Evolutionary conservation across 2,329 filamentous ascomycete species (phyloP).

Genomic region (Xylariaceae sp.): DNA sequence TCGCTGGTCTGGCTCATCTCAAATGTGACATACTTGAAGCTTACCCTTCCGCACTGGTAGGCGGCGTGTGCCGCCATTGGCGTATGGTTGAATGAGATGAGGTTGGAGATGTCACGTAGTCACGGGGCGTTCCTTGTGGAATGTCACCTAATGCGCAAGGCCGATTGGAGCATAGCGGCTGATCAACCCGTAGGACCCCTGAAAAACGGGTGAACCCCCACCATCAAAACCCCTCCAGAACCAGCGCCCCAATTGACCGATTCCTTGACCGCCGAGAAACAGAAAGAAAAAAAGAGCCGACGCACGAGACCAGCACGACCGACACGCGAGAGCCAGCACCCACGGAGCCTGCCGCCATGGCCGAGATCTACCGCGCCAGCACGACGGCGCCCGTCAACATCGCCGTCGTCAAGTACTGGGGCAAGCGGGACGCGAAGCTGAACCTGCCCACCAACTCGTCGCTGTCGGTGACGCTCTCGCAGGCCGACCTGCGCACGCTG

Average conservation of each 20-base stretch:
- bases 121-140: too few species aligned
- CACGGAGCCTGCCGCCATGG: constrained; percentile 29
- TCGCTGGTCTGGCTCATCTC: too few species aligned
- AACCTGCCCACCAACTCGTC: constrained; percentile 98
- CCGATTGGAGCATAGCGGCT: constrained; percentile 1
- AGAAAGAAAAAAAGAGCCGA: not conserved
- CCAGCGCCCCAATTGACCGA: not conserved
- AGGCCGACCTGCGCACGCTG: constrained; percentile 86
- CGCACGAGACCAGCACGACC: not conserved
- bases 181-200: not conserved
- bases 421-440: constrained; percentile 86
- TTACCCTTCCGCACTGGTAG: too few species aligned
- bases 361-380: constrained; percentile 76
- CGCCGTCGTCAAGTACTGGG: constrained; percentile 99
- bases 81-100: too few species aligned
- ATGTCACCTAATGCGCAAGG: not conserved
- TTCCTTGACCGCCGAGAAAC: not conserved
- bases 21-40: too few species aligned
- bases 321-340: not conserved
- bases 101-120: too few species aligned
- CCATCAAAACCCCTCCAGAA: not conserved
- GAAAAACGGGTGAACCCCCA: not conserved
- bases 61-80: too few species aligned
- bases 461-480: constrained; percentile 90
- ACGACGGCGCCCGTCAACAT: constrained; percentile 98